Evolutionary conservation across 176 grass and related monocot genomes (phyloP).

Genomic region (Ensete ventricosum): DNA sequence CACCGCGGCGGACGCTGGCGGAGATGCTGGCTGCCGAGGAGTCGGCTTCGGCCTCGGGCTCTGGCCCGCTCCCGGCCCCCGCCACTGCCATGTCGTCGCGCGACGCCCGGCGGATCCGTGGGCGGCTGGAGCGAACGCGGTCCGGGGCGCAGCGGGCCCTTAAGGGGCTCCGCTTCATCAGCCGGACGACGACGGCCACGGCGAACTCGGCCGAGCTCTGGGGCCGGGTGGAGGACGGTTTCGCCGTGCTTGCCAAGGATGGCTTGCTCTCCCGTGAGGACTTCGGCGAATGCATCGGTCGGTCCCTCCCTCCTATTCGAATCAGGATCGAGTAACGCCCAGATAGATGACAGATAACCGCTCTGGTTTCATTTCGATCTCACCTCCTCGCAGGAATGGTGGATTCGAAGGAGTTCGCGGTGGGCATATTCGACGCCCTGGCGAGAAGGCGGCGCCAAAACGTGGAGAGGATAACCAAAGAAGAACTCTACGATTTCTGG

Average conservation of each 20-base stretch:
- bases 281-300: slow-evolving; percentile 99
- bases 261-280: slow-evolving; percentile 80
- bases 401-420: slow-evolving; percentile 89
- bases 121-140: slow-evolving; percentile 56
- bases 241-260: slow-evolving; percentile 54
- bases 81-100: slow-evolving; percentile 52
- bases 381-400: slow-evolving; percentile 52
- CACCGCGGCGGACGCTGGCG: slow-evolving; percentile 11
- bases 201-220: slow-evolving; percentile 62
- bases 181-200: slow-evolving; percentile 50
- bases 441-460: slow-evolving; percentile 60
- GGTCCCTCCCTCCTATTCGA: slow-evolving; percentile 20
- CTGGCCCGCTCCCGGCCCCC: background rate
- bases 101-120: slow-evolving; percentile 59
- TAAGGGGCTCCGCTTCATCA: slow-evolving; percentile 96
- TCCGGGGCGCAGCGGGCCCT: slow-evolving; percentile 62
- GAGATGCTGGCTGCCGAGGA: slow-evolving; percentile 17
- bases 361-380: background rate
- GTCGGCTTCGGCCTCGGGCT: slow-evolving; percentile 13
- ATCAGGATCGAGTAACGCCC: background rate
- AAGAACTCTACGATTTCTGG: slow-evolving; percentile 99
- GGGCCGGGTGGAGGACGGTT: slow-evolving; percentile 65
- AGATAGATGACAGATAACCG: background rate
- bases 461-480: slow-evolving; percentile 78
- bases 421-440: slow-evolving; percentile 91